Evolutionary conservation across 768 basidiomycete species (phyloP).

Genomic region (Macrolepiota fuliginosa): DNA sequence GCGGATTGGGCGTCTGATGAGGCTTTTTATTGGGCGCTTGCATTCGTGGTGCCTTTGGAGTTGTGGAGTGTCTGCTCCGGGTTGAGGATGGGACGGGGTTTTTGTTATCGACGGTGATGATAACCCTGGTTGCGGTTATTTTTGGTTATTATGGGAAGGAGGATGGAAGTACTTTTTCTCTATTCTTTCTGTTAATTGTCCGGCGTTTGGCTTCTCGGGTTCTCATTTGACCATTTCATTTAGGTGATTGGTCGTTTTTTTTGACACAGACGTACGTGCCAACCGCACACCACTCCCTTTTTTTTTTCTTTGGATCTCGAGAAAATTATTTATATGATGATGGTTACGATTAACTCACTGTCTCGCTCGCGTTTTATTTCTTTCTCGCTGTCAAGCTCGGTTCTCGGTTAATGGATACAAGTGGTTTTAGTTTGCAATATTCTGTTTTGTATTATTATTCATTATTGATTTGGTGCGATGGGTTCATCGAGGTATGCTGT

Average conservation of each 20-base stretch:
- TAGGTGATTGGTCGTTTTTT: no score
- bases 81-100: no score
- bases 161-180: no score
- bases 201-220: no score
- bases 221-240: no score
- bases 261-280: no score
- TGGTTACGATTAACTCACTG: neutral
- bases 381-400: neutral
- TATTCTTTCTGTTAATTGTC: no score
- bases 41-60: neutral
- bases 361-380: neutral
- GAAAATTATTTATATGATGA: neutral
- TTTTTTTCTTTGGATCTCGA: neutral
- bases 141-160: no score
- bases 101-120: no score
- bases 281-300: no score
- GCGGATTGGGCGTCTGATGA: neutral
- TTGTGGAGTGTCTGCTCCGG: neutral
- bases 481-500: no score
- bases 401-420: neutral
- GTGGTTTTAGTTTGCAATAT: neutral
- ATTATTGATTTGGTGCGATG: neutral
- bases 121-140: no score
- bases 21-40: neutral
- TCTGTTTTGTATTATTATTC: neutral